Base-by-base conservation (phyloP, 805 yeast species). In the Huiozyma sinensis region DNA sequence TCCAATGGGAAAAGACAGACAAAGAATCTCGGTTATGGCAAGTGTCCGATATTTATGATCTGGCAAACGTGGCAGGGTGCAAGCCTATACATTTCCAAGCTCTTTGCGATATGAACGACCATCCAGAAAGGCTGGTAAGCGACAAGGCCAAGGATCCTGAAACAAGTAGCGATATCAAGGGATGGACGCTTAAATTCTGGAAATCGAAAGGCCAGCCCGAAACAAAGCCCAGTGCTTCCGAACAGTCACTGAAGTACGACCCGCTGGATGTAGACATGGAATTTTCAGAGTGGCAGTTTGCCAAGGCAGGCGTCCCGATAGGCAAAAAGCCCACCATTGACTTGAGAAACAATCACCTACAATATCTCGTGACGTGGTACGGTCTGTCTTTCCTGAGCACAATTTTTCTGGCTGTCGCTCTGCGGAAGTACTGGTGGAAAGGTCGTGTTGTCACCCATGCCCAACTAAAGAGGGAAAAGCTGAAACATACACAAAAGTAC, bases 321-420 rank as follows among this genome's bases (percentile, higher is more conserved):
- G 98, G 95, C 1, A 79, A 82, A 44, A 65, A 70, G 7, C 89
- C 96, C n/a, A 77, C 77, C 53, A 76, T 90, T 32, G 89, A 81
- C 51, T 73, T 86, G 58, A 79, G 83, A 48, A 92, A 92, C 61
- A 87, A 88, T 58, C 98, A 92, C 59, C 65, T 89, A 61, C 95
- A 90, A 61, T 92, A 92, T 61, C 67, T 92, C 56, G 77, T 87
- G 17, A 92, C 98, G 0, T 92, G 98, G 98, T 90, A 85, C 61
- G 95, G 96, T 0, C 73, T 90, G 37, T 78, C 88, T 1, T 54
- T 83, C 36, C 75, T 85, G 34, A 82, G 95, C 33, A 54, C 88
- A 0, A 76, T 82, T 32, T 74, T 87, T 64, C 70, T 92, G 32
- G 51, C 71, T 28, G 57, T 74, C 30, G 74, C 80, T 13, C 51